Conservation (phyloP, 1,284 basidiomycete species). For the Boletellus sp. region DNA sequence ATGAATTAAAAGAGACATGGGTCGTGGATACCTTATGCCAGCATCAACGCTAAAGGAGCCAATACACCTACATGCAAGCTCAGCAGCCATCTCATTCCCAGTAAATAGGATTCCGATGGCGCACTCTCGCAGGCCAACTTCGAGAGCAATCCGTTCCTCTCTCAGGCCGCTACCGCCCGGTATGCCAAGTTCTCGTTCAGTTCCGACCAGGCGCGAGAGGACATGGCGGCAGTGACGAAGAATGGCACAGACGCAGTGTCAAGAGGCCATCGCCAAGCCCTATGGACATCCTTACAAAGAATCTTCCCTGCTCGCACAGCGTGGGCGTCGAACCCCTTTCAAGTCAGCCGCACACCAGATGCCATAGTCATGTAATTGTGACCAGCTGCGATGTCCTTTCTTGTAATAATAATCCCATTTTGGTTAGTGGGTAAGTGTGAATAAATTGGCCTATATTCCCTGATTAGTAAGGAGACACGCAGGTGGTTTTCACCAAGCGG, state of each 20-base stretch:
- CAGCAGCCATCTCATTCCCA: slow-evolving; percentile 76
- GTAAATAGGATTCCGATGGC: slow-evolving; percentile 17
- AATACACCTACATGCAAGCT: slow-evolving; percentile 75
- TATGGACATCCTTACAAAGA: too few species aligned
- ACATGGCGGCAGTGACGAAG: slow-evolving; percentile 57
- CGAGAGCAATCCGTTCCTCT: slow-evolving; percentile 27
- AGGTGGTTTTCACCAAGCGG: too few species aligned
- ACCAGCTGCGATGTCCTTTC: too few species aligned
- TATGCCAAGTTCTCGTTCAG: slow-evolving; percentile 29
- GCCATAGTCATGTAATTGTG: too few species aligned
- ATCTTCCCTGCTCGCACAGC: too few species aligned
- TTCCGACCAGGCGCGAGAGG: slow-evolving; percentile 38
- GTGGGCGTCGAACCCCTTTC: too few species aligned
- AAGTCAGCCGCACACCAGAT: too few species aligned
- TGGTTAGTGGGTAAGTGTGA: too few species aligned
- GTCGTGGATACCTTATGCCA: slow-evolving; percentile 64
- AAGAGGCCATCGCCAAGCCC: too few species aligned
- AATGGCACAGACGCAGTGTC: slow-evolving; percentile 48
- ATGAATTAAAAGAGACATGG: background rate
- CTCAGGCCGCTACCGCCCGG: slow-evolving; percentile 22
- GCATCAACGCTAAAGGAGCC: slow-evolving; percentile 69
- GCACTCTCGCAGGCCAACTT: slow-evolving; percentile 11
- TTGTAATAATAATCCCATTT: too few species aligned
- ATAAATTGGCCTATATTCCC: too few species aligned
- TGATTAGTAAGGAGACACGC: too few species aligned